Evolutionary conservation across 2,329 filamentous ascomycete genomes (phyloP).

Genomic region (Lojkania enalia): DNA sequence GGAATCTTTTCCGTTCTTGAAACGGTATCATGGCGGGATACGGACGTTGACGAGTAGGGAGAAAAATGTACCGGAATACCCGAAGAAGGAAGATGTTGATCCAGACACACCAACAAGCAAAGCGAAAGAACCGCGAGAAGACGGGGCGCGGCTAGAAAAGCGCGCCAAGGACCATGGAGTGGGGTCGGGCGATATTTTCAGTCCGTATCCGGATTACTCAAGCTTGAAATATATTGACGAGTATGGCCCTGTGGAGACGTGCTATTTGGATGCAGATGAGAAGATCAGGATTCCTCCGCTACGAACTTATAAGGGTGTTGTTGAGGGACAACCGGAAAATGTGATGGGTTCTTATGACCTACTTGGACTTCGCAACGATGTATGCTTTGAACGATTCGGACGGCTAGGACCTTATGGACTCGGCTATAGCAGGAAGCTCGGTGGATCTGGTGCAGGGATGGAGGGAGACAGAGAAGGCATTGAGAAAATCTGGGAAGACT

Average conservation of each 20-base stretch:
- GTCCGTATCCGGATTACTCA: constrained; percentile 69
- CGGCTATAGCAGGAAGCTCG: constrained; percentile 77
- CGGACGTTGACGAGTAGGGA: constrained; percentile 66
- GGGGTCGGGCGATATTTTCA: constrained; percentile 53
- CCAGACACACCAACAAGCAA: constrained; percentile 36
- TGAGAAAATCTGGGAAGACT: constrained; percentile 75
- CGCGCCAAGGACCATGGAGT: constrained; percentile 32
- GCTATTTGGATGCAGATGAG: constrained; percentile 73
- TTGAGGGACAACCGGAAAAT: constrained; percentile 81
- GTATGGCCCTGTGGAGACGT: constrained; percentile 68
- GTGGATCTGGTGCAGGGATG: constrained; percentile 83
- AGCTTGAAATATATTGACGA: constrained; percentile 59
- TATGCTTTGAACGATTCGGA: constrained; percentile 93
- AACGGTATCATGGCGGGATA: constrained; percentile 88
- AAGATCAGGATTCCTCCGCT: constrained; percentile 70
- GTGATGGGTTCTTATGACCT: constrained; percentile 85
- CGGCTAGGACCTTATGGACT: constrained; percentile 86
- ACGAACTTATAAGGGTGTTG: constrained; percentile 75
- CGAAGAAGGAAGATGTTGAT: constrained; percentile 60
- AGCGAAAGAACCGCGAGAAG: constrained; percentile 21
- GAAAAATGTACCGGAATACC: constrained; percentile 80
- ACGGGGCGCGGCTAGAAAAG: constrained; percentile 36
- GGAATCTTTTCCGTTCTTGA: constrained; percentile 84
- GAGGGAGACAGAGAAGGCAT: constrained; percentile 80
- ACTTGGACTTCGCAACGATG: constrained; percentile 75